Conservation (phyloP, 805 yeast species). For the Candida anglica region DNA sequence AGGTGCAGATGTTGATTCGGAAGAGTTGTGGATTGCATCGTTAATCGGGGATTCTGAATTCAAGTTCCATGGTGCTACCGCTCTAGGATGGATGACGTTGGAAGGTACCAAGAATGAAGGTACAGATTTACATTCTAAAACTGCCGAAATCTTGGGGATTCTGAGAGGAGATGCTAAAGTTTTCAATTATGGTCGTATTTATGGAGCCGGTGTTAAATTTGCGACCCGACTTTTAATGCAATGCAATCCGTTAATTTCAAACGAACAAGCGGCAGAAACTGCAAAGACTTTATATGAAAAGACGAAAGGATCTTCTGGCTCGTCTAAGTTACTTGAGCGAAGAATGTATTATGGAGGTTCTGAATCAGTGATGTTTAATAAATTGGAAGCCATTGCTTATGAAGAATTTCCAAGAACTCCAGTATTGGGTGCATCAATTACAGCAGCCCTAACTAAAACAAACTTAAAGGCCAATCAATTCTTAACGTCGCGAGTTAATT, state of each 20-base stretch:
- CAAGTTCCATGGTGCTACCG: conserved; percentile 90
- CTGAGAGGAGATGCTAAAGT: conserved; percentile 89
- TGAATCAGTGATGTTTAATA: conserved; percentile 88
- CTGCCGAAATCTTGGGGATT: conserved; percentile 86
- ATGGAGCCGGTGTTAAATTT: conserved; percentile 94
- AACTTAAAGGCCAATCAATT: conserved; percentile 65
- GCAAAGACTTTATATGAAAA: conserved; percentile 70
- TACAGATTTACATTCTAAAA: conserved; percentile 92
- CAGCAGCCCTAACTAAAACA: conserved; percentile 68
- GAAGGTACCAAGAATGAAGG: conserved; percentile 92
- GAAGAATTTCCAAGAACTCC: conserved; percentile 83
- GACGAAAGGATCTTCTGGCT: conserved; percentile 63
- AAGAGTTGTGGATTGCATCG: conserved; percentile 97
- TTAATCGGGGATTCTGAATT: conserved; percentile 89
- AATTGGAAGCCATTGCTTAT: conserved; percentile 81
- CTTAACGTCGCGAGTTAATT: conserved; percentile 87
- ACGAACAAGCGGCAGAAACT: conserved; percentile 57
- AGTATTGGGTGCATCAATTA: conserved; percentile 87
- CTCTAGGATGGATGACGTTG: conserved; percentile 98
- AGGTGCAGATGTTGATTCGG: conserved; percentile 99
- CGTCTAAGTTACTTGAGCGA: conserved; percentile 19
- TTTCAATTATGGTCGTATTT: conserved; percentile 94
- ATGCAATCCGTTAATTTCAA: conserved; percentile 69
- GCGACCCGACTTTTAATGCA: conserved; percentile 81
- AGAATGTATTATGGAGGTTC: conserved; percentile 80